These are phyloP conservation scores for Brassica hybrid DNA, from an alignment of 441 rosid genomes.

Conservation along the genomic window DNA sequence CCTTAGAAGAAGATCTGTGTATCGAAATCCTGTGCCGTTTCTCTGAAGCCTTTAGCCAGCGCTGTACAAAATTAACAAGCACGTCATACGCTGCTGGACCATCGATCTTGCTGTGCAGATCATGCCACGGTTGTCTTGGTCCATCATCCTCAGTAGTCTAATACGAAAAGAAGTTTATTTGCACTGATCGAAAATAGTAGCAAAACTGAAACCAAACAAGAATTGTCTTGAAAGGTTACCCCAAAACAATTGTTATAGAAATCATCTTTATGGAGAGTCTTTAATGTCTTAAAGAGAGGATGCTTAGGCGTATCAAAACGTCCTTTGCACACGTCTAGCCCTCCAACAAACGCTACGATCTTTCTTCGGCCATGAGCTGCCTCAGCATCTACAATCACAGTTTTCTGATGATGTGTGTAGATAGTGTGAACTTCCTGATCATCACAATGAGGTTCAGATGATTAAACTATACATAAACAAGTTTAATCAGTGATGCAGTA, in stretches of 20 bases:
- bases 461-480: conserved; percentile 1
- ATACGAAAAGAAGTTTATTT: not conserved
- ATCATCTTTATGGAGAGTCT: conserved; percentile 36
- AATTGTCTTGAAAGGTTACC: conserved; percentile 44
- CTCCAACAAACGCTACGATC: conserved; percentile 72
- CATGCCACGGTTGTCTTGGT: conserved; percentile 85
- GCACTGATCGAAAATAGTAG: not conserved
- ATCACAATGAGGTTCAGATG: conserved; percentile 20
- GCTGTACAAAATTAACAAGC: conserved; percentile 68
- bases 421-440: conserved; percentile 66
- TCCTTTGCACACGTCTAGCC: conserved; percentile 71
- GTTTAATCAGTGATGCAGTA: not conserved
- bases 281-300: conserved; percentile 30
- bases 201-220: no score
- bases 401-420: conserved; percentile 77
- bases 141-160: conserved; percentile 53
- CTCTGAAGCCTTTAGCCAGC: conserved; percentile 66
- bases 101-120: conserved; percentile 64
- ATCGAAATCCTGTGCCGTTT: conserved; percentile 56
- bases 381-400: conserved; percentile 74
- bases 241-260: conserved; percentile 49
- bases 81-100: conserved; percentile 82
- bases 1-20: conserved; percentile 51
- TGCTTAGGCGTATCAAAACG: conserved; percentile 70
- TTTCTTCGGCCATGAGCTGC: conserved; percentile 59